Base-by-base conservation (phyloP, 306 rosid species). In the Prunus dulcis region DNA sequence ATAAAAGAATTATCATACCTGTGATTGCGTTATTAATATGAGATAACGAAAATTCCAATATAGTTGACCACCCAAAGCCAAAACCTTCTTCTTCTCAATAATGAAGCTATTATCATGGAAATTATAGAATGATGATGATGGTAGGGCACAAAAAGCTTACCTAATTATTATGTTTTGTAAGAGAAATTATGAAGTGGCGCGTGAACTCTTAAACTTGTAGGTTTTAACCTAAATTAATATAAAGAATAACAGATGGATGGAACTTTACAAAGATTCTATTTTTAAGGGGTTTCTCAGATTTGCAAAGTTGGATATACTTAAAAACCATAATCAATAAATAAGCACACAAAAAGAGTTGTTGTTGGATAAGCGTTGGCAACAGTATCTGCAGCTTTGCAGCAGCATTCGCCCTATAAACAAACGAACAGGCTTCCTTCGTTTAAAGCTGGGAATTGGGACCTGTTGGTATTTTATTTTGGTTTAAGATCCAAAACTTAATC, bases 371-470 rank as follows among this genome's bases (percentile, higher is more conserved):
- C 19, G 19, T 5, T 49, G 13, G 69, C 63, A 67, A 22, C 77
- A 81, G 75, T 13, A 45, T 23, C 71, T 32, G 75, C 78, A 73
- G 69, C 78, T 30, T 34, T 34, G 71, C 83, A 32, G 72, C 71
- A 23, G 20, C 25, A 19, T 49, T 75, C 73, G 49, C 10, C 71
- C 74, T 46, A 46, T 28, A 0, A 23, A 14, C 65, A 60, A 28
- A 61, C 17, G 11, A 72, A 55, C 55, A 71, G 67, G 79, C 53
- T 34, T 55, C 72, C 73, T 68, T 58, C 83, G 86, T 65, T 63
- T 64, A 83, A 83, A 79, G 86, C 86, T 75, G 78, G 15, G 47
- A 72, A 22, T 61, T 41, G 2, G 56, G 13, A 57, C 63, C 56
- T 6, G 2, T 22, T 49, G 30, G 8, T 52, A 10, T 34, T 67